Percentiles rank a stretch among this genome's conserved stretches.
phyloP scores from a whole-genome alignment of 2,329 filamentous ascomycete species.

The Pseudogymnoascus verrucosus region DNA sequence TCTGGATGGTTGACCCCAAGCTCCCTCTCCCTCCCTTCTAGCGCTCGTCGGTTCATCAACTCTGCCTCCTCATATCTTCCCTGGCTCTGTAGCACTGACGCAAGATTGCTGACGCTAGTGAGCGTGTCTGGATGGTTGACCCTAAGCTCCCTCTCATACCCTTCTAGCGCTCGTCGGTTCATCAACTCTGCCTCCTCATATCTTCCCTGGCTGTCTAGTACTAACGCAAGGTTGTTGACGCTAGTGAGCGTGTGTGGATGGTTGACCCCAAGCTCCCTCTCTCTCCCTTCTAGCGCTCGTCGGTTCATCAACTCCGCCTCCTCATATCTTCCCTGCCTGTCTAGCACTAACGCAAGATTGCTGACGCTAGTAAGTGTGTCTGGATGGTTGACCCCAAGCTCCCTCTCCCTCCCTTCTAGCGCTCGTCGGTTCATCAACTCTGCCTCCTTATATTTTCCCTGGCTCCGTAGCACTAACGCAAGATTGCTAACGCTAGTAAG shows the following conservation, averaged over 20 bases:
- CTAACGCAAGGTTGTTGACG: not conserved
- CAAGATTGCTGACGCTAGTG: not conserved
- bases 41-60: not conserved
- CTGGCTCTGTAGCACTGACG: not conserved
- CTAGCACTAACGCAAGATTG: not conserved
- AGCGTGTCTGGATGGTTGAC: not conserved
- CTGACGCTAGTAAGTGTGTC: not conserved
- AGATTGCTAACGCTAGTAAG: not conserved
- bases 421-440: not conserved
- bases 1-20: not conserved
- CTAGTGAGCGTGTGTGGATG: not conserved
- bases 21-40: conserved; percentile 1
- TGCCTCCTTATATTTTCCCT: conserved; percentile 10
- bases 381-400: not conserved
- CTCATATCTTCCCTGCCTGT: not conserved
- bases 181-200: not conserved
- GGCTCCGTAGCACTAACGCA: not conserved
- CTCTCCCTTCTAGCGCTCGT: not conserved
- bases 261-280: not conserved
- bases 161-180: not conserved
- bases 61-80: conserved; percentile 5
- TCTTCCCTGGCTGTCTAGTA: not conserved
- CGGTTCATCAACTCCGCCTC: not conserved
- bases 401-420: not conserved
- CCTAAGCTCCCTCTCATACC: not conserved